Evolutionary conservation across 2,329 filamentous ascomycete species (phyloP).

Genomic region (Chrysoporthe austroafricana): DNA sequence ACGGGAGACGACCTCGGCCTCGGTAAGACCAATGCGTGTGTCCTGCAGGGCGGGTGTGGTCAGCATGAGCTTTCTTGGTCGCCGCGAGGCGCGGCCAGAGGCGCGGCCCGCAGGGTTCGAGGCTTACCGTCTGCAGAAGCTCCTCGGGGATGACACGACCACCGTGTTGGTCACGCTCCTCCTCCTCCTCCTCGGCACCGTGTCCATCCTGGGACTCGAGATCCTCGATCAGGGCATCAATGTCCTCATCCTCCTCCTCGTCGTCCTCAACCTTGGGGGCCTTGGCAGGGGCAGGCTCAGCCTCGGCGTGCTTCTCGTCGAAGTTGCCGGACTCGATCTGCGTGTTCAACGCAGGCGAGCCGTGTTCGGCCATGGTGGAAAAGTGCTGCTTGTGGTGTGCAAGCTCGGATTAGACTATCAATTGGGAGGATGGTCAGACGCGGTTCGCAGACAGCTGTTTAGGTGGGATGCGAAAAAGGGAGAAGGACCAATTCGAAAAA

Average conservation of each 20-base stretch:
- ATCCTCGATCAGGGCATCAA: slow-evolving; percentile 85
- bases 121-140: slow-evolving; percentile 68
- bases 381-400: slow-evolving; percentile 31
- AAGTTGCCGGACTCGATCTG: slow-evolving; percentile 68
- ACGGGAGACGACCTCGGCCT: slow-evolving; percentile 65
- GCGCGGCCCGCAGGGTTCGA: not conserved
- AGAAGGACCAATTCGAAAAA: not conserved
- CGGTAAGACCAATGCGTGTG: slow-evolving; percentile 60
- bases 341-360: slow-evolving; percentile 63
- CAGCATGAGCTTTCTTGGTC: not conserved
- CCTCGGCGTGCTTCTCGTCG: slow-evolving; percentile 60
- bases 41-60: slow-evolving; percentile 19
- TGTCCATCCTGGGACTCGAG: slow-evolving; percentile 81
- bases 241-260: slow-evolving; percentile 80
- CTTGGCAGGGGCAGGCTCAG: slow-evolving; percentile 39
- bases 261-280: slow-evolving; percentile 55
- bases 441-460: slow-evolving; percentile 3
- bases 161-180: slow-evolving; percentile 50
- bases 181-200: slow-evolving; percentile 59
- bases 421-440: slow-evolving; percentile 32
- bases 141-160: slow-evolving; percentile 72
- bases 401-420: slow-evolving; percentile 27
- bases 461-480: not conserved
- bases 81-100: not conserved
- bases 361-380: slow-evolving; percentile 58